Evolutionary conservation across 2,329 filamentous ascomycete genomes (phyloP), one percentile per base, ranked within the genome.

Genomic region (Beauveria sp.): DNA sequence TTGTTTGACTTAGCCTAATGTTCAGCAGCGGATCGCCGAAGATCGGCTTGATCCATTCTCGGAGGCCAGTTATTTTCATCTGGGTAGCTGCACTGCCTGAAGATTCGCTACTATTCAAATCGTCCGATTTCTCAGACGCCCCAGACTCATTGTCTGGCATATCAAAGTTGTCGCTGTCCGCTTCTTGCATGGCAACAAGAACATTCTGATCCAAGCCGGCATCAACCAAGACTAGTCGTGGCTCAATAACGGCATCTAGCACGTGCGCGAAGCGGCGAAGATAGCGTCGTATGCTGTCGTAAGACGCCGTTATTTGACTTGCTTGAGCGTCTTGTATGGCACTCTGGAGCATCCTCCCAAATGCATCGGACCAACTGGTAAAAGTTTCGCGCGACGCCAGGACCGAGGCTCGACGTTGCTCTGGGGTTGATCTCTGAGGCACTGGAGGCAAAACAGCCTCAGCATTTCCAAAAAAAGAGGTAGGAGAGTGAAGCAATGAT

Each of bases 1-100:
- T 74, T 20, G 73, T 69, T 16, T 77, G 74, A 66, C 73, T 76
- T 65, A 86, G 83, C 7, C 75, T 75, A 3, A 73, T 74, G 2
- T 80, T 76, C 55, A 87, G 73, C 2, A 86, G 68, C 0, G 84
- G 83, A 63, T 87, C 85, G 12, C 84, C 84, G 64, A 87, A 86
- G 12, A 86, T 65, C 49, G 80, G 80, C 62, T 79, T 80, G 63
- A 80, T 80, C 84, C 84, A 87, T 70, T 84, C 81, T 38, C 76
- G 75, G n/a, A 86, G 68, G 0, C 83, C 83, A 0, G 76, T 80
- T 16, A 85, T 68, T 24, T 67, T 67, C 16, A 79, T 70, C 0
- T 63, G 60, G 3, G 57, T 5, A 20, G 22, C 14, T 9, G 18
- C 26, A 4, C 9, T 30, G 18, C 18, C 7, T 38, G 28, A 28